Evolutionary conservation across 192 early-diverging fungal species (phyloP).

Genomic region (Phycomyces nitens): DNA sequence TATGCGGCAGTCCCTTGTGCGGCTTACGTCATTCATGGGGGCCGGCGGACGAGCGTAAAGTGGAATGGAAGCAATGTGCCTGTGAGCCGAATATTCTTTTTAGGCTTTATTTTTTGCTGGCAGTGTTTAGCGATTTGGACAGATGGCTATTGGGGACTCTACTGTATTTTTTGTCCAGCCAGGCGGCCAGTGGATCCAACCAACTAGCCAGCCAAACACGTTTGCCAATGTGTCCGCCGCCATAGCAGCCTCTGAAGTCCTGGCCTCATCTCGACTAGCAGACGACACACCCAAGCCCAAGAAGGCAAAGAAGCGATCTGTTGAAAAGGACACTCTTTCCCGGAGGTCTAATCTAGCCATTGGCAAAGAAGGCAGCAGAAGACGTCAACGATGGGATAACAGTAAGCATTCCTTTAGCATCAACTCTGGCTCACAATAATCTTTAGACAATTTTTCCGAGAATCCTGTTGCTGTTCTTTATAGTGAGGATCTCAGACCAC

Average conservation of each 20-base stretch:
- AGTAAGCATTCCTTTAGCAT: conserved; percentile 39
- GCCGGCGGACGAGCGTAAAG: too few species aligned
- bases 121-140: too few species aligned
- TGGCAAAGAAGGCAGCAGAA: conserved; percentile 46
- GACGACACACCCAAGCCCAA: conserved; percentile 21
- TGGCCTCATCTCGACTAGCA: conserved; percentile 12
- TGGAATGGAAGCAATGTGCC: too few species aligned
- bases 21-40: too few species aligned
- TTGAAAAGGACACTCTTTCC: conserved; percentile 39
- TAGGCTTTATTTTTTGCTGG: too few species aligned
- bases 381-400: conserved; percentile 50
- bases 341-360: conserved; percentile 35
- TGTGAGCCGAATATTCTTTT: too few species aligned
- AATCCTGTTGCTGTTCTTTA: conserved; percentile 51
- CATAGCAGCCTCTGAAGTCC: conserved; percentile 12
- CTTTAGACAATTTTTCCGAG: conserved; percentile 50
- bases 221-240: background rate
- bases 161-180: conserved; percentile 19
- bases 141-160: conserved; percentile 6
- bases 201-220: background rate
- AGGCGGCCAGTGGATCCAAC: conserved; percentile 8
- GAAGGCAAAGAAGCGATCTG: conserved; percentile 33
- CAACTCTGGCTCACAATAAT: background rate
- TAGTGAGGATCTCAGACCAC: conserved; percentile 44
- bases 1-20: too few species aligned